A percentile compares a stretch with the other conserved stretches of the same genome.
Conservation (phyloP, 495 filamentous ascomycete genomes). For the Neurospora tetraspora region DNA sequence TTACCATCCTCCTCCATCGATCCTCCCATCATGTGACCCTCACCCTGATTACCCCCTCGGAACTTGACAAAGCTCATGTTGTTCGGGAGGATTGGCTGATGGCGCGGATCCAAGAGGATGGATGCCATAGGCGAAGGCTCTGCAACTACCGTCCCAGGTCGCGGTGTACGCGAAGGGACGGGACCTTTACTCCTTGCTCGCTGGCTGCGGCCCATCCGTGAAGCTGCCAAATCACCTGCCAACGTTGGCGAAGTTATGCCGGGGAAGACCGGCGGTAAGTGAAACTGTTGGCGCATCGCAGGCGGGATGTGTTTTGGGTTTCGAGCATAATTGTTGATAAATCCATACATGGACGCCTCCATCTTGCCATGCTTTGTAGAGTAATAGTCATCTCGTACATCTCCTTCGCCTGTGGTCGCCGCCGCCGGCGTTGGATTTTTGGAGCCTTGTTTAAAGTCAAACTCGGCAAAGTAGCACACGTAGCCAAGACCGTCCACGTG, state of each 20-base stretch:
- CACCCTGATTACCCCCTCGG: conserved; percentile 31
- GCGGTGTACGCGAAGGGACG: conserved; percentile 16
- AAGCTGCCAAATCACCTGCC: conserved; percentile 44
- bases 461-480: conserved; percentile 95
- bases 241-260: conserved; percentile 54
- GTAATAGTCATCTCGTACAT: conserved; percentile 84
- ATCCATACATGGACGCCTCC: conserved; percentile 87
- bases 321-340: conserved; percentile 77
- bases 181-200: conserved; percentile 22
- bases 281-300: conserved; percentile 49
- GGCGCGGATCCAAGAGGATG: conserved; percentile 74
- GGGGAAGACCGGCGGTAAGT: conserved; percentile 72
- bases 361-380: conserved; percentile 94
- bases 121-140: conserved; percentile 54
- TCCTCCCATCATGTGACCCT: conserved; percentile 38
- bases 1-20: conserved; percentile 38
- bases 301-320: conserved; percentile 48
- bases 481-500: conserved; percentile 94
- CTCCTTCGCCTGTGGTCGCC: conserved; percentile 25
- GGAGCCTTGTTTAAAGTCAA: conserved; percentile 82
- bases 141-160: conserved; percentile 22
- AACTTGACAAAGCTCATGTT: conserved; percentile 31
- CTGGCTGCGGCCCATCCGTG: conserved; percentile 36
- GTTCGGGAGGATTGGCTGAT: conserved; percentile 48
- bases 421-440: conserved; percentile 38